Percentiles rank a stretch among this genome's conserved stretches.
Conservation (phyloP, 2,329 filamentous ascomycete species). For the Nectriaceae sp. region DNA sequence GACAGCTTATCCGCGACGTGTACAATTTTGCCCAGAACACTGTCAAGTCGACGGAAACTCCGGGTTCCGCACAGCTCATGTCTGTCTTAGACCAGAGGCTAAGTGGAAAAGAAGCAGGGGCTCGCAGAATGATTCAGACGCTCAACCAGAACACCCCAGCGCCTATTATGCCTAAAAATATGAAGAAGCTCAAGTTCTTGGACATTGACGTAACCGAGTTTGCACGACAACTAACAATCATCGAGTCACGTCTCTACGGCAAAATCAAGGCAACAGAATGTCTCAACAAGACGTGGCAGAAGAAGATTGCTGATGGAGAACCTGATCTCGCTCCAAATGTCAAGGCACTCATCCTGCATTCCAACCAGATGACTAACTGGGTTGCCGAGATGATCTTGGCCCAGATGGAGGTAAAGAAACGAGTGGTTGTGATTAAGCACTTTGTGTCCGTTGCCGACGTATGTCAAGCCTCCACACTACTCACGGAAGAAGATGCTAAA, state of each 20-base stretch:
- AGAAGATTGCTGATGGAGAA: constrained; percentile 81
- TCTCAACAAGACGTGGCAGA: constrained; percentile 98
- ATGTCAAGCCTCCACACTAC: no score
- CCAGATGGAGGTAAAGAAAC: constrained; percentile 91
- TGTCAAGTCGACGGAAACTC: constrained; percentile 90
- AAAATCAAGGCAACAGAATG: constrained; percentile 97
- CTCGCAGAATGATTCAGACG: constrained; percentile 84
- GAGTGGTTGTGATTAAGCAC: constrained; percentile 97
- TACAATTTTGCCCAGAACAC: constrained; percentile 90
- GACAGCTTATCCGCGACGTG: constrained; percentile 82
- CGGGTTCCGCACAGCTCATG: constrained; percentile 82
- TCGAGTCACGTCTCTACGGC: constrained; percentile 90
- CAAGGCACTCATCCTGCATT: constrained; percentile 94
- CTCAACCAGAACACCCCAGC: constrained; percentile 79
- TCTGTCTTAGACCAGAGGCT: constrained; percentile 86
- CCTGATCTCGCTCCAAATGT: constrained; percentile 90
- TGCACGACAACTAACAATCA: constrained; percentile 95
- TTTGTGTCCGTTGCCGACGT: constrained; percentile 96
- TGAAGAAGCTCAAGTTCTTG: constrained; percentile 98
- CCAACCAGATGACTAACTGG: constrained; percentile 99
- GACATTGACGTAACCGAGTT: constrained; percentile 97
- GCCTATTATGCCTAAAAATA: constrained; percentile 95
- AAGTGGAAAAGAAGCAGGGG: constrained; percentile 82
- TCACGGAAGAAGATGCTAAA: no score
- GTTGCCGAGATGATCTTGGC: constrained; percentile 98